Percentiles rank a stretch among this genome's conserved stretches.
Evolutionary conservation across 768 basidiomycete genomes (phyloP).

Genomic region (Royoungia palumana): DNA sequence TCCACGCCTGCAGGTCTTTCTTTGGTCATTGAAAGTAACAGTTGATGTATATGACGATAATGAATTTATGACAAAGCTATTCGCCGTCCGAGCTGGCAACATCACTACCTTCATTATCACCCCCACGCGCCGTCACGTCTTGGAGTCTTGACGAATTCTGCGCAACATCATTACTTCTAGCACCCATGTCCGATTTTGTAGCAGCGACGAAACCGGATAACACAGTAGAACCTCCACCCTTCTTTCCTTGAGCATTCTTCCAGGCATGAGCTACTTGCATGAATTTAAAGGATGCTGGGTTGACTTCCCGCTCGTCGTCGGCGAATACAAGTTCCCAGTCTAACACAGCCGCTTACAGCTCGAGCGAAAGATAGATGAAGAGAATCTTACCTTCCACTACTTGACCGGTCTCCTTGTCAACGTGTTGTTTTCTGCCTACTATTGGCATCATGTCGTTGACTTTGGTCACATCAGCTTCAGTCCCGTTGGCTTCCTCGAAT

Average conservation of each 20-base stretch:
- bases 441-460: conserved; percentile 94
- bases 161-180: conserved; percentile 5
- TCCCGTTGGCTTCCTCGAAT: conserved; percentile 82
- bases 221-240: conserved; percentile 32
- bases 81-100: conserved; percentile 54
- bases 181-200: conserved; percentile 11
- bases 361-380: background rate
- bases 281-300: conserved; percentile 94
- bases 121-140: conserved; percentile 25
- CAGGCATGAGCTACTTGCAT: conserved; percentile 93
- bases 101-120: conserved; percentile 42
- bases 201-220: conserved; percentile 52
- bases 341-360: conserved; percentile 27
- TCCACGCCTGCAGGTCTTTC: no score
- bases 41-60: no score
- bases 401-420: conserved; percentile 81
- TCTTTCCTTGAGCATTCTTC: conserved; percentile 56
- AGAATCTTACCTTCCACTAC: conserved; percentile 71
- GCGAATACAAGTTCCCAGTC: conserved; percentile 96
- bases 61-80: conserved; percentile 2
- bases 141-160: conserved; percentile 11
- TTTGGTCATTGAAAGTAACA: no score
- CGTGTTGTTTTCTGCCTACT: conserved; percentile 77
- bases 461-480: conserved; percentile 67
- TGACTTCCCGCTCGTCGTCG: conserved; percentile 92